These are phyloP conservation scores for Termitomyces sp. DNA, from an alignment of 768 basidiomycete species.

Conservation along the genomic window DNA sequence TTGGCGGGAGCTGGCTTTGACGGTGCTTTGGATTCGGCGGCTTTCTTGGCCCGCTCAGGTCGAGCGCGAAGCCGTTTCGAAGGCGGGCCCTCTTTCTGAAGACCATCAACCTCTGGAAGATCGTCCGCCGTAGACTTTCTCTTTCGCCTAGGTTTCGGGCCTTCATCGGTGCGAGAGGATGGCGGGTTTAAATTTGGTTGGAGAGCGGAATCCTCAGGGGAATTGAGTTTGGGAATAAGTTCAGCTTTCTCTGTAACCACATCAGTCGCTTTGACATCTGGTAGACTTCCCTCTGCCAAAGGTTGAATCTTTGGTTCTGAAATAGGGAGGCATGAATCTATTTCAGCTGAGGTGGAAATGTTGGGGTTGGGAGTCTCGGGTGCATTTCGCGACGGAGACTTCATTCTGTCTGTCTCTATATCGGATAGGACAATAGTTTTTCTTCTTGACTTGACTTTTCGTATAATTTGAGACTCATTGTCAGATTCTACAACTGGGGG, in stretches of 20 bases:
- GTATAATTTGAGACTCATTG: slow-evolving; percentile 1
- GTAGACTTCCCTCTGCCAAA: not conserved
- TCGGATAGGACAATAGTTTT: slow-evolving; percentile 13
- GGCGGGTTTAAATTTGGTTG: not conserved
- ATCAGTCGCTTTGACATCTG: not conserved
- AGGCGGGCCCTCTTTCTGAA: not conserved
- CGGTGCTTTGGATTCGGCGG: not conserved
- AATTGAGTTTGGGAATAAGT: not conserved
- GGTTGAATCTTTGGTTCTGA: not conserved
- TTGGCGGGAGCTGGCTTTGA: slow-evolving; percentile 17
- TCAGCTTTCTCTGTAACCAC: not conserved
- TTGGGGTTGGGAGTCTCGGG: not conserved
- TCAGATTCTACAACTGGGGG: slow-evolving; percentile 9
- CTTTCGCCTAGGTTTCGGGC: slow-evolving; percentile 2
- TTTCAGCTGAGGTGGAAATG: not conserved
- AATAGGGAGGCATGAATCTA: not conserved
- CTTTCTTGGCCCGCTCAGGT: not conserved
- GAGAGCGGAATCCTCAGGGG: not conserved
- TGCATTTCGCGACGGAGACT: not conserved
- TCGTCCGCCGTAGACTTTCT: slow-evolving; percentile 5
- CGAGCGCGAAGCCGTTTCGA: slow-evolving; percentile 6
- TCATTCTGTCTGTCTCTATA: slow-evolving; percentile 5
- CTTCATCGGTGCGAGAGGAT: not conserved
- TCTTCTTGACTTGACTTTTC: slow-evolving; percentile 6
- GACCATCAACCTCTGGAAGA: not conserved